Percentiles rank a stretch among this genome's conserved stretches.
Conservation (phyloP, 768 basidiomycete species). For the Hygrophoropsis aurantiaca region DNA sequence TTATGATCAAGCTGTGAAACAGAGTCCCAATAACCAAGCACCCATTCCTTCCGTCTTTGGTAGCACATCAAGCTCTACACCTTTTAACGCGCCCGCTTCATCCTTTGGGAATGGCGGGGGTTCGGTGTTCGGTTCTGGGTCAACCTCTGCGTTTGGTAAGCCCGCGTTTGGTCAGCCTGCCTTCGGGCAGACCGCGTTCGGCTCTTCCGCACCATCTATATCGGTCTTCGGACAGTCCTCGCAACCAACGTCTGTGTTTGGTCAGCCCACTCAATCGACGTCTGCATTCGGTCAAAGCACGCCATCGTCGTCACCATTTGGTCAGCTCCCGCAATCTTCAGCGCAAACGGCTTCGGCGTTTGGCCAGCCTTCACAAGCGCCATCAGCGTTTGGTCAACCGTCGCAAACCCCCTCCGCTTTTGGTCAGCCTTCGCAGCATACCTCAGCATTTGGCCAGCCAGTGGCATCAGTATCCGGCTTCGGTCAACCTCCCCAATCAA, state of each 20-base stretch:
- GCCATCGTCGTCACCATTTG: constrained; percentile 36
- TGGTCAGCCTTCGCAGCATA: constrained; percentile 30
- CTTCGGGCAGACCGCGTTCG: constrained; percentile 18
- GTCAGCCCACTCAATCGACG: constrained; percentile 18
- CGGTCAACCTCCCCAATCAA: constrained; percentile 28
- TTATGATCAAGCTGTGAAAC: constrained; percentile 52
- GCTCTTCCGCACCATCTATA: constrained; percentile 9
- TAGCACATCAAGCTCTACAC: background rate
- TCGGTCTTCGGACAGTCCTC: constrained; percentile 24
- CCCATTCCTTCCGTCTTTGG: constrained; percentile 1
- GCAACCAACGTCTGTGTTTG: constrained; percentile 24
- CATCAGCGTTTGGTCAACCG: constrained; percentile 30
- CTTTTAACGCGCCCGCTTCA: constrained; percentile 16
- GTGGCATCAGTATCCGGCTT: constrained; percentile 37
- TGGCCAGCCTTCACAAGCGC: constrained; percentile 20
- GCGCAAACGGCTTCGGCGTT: constrained; percentile 31
- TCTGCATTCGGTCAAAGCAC: constrained; percentile 42
- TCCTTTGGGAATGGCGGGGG: constrained; percentile 14
- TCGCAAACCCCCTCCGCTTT: constrained; percentile 31
- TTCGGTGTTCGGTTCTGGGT: constrained; percentile 39
- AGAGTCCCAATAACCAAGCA: constrained; percentile 29
- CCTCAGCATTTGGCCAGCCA: constrained; percentile 37
- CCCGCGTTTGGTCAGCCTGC: constrained; percentile 16
- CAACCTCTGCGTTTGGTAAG: constrained; percentile 34
- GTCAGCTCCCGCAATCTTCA: constrained; percentile 20